Evolutionary conservation across 306 rosid genomes (phyloP).

Genomic region (Sindora glabra): DNA sequence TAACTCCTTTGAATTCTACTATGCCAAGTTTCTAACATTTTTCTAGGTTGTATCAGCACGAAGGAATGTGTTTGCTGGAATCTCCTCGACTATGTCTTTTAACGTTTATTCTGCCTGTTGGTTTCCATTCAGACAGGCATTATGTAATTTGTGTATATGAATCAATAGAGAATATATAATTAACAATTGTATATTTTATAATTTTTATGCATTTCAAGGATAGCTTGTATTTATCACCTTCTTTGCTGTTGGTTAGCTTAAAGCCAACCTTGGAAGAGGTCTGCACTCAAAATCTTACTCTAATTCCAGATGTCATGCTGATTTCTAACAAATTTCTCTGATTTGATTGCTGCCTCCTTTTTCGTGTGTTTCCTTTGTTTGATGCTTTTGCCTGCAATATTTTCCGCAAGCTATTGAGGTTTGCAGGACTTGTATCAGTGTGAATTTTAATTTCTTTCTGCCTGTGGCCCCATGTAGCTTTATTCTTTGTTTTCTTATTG

Average conservation of each 20-base stretch:
- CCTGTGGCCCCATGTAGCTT: not conserved
- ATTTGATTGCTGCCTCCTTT: too few species aligned
- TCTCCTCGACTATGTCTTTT: conserved; percentile 6
- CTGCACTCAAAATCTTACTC: not conserved
- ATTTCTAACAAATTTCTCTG: too few species aligned
- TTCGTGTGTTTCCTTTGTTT: not conserved
- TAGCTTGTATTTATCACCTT: not conserved
- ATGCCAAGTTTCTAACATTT: not conserved
- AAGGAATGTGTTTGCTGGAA: not conserved
- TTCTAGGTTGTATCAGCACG: conserved; percentile 11
- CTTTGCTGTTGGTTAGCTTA: not conserved
- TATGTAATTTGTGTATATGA: not conserved
- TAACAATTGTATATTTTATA: too few species aligned
- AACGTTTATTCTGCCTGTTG: not conserved
- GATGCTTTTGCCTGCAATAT: not conserved
- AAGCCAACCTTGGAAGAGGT: conserved; percentile 5
- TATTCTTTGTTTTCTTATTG: not conserved
- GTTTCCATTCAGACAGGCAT: not conserved
- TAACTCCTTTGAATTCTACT: not conserved
- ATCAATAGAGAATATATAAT: not conserved
- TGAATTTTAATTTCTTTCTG: not conserved
- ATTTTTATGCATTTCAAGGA: not conserved
- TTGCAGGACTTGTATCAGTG: not conserved
- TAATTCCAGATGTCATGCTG: conserved; percentile 12
- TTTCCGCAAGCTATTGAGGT: not conserved